Evolutionary conservation across 2,329 filamentous ascomycete genomes (phyloP), one percentile per base, ranked within the genome.

Genomic region (Fusarium torreyae): DNA sequence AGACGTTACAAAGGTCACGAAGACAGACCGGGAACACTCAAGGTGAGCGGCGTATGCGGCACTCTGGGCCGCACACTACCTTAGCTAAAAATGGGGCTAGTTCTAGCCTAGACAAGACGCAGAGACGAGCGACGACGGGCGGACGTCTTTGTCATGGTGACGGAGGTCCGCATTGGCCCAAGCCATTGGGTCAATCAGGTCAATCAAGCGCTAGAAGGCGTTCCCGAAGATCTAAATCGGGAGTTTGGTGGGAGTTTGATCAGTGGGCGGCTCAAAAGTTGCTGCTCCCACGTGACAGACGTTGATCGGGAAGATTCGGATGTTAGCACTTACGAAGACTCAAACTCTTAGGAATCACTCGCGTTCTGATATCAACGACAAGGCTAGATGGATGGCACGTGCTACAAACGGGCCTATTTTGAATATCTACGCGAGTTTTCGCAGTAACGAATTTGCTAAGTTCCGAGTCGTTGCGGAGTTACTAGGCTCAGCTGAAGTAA

Each of bases 301-400:
- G 53, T 49, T 46, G 24, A 56, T 73, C 72, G 70, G 72, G 50
- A 73, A 61, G 61, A 74, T 34, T 72, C 72, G 72, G 72, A 56
- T 50, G 45, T 48, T 52, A 28, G 24, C 42, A 48, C 31, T 44
- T 26, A 10, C 14, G 49, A 22, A 28, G 20, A 38, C 18, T 26
- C 26, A 46, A 18, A 54, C 38, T 50, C 20, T 46, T 38, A 59
- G 43, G 48, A 66, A 61, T 61, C 43, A 50, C 33, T 40, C 40
- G 18, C 44, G 6, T 46, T 52, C 53, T 65, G 46, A 52, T 40
- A 64, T 58, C 52, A 58, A 45, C n/a, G 13, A 31, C 15, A 31
- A 59, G 33, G 39, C 36, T 26, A 20, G 13, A 33, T 53, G 40
- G 13, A 33, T 53, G 46, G 46, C 55, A 54, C 54, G 53, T 66